Base-by-base conservation (phyloP, 257 asterid species). In the Capsicum rhomboideum region DNA sequence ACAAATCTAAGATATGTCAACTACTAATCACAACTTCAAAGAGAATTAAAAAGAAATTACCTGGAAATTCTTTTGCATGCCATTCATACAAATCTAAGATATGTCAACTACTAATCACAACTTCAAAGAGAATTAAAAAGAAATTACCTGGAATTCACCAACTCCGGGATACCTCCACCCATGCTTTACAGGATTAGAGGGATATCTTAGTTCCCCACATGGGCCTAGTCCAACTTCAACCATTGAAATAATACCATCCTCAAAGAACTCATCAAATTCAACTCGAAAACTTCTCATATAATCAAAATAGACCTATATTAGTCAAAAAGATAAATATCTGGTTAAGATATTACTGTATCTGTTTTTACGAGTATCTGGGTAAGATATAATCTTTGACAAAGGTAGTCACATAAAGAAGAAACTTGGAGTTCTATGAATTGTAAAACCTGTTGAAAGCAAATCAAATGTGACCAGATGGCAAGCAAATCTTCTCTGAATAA, bases 221-320 rank as follows among this genome's bases (percentile, higher is more conserved):
- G 98, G 91, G 72, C 98, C 98, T 53, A 94, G 92, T 78, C 98
- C 98, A 59, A 94, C 89, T 91, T 94, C 97, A 83, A 94, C 92
- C 81, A 90, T 95, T 68, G 93, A 84, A 72, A 94, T 92, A 42
- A 90, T 77, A 49, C 64, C 82, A 77, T 77, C 82, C 26, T 83
- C 92, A 84, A 94, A 94, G 88, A 92, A 91, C 85, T 93, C 97
- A 80, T 91, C 92, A 83, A 94, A 94, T 88, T 91, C 97, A 56
- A 91, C 90, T 11, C 97, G 90, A 78, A 94, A 94, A 89, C 93
- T 92, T 91, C 95, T 92, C 98, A 94, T 93, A 84, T 89, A 94
- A 82, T 94, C 98, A 86, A 88, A 91, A 86, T 94, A 94, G 75
- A 92, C 97, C 98, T 94, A 66, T 82, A 86, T 20, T 16, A 29